phyloP scores from a whole-genome alignment of 176 grass and related monocot genomes.

The Tuctoria greenei region DNA sequence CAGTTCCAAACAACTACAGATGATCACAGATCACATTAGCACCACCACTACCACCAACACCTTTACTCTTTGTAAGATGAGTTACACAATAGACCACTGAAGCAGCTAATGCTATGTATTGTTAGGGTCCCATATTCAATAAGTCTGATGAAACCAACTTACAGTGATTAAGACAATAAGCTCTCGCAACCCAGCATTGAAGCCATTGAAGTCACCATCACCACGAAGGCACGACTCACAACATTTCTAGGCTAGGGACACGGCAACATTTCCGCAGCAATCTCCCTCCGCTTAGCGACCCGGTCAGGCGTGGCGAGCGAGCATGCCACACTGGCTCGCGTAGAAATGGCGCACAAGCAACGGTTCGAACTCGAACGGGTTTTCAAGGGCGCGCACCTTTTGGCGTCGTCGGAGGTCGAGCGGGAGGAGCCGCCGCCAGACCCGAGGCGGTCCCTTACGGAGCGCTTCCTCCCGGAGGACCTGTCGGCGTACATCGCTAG shows the following conservation, averaged over 20 bases:
- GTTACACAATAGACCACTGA: neutral
- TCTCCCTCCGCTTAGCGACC: neutral
- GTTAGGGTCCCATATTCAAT: neutral
- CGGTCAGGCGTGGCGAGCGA: neutral
- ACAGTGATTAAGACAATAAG: neutral
- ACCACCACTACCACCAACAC: neutral
- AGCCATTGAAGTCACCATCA: too few relatives aligned
- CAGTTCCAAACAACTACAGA: neutral
- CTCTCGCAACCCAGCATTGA: neutral
- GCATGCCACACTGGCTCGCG: neutral
- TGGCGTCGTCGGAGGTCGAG: constrained; percentile 32
- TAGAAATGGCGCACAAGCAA: constrained; percentile 13
- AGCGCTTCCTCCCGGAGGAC: constrained; percentile 48
- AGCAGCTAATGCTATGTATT: neutral
- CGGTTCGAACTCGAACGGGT: neutral
- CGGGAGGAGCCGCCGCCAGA: constrained; percentile 16
- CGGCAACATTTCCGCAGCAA: neutral
- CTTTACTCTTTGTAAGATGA: neutral
- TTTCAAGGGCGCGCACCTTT: constrained; percentile 41
- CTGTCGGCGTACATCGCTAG: constrained; percentile 57
- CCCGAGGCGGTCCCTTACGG: constrained; percentile 61
- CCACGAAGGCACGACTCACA: constrained; percentile 10
- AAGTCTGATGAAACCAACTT: neutral
- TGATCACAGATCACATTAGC: constrained; percentile 17
- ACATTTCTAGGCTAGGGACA: neutral